Base-by-base conservation (phyloP, 805 yeast genomes). In the Cyberlindnera saturnus region DNA sequence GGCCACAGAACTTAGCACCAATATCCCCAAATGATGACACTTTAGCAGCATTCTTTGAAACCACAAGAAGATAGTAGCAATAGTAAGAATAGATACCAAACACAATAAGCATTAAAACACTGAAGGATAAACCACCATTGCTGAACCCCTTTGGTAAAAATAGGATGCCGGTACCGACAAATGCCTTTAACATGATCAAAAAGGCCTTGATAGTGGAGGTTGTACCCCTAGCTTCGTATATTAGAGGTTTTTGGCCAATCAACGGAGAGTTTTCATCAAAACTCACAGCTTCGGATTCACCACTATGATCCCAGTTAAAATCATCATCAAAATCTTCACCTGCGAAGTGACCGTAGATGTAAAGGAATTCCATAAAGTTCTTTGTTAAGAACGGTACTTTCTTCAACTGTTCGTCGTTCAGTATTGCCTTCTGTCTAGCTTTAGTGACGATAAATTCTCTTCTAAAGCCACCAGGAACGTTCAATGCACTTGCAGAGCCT, bases 391-490 rank as follows among this genome's bases (percentile, higher is more conserved):
- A 71, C 9, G 79, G 74, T 3, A 69, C 65, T 37, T 63, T 52
- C 6, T 62, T 62, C 34, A 60, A 40, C 16, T 59, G 60, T 34
- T 57, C 61, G 19, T 55, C 55, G 26, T 52, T 48, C 16, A 51
- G 28, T 4, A 50, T 44, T 11, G 54, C 51, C n/a, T 42, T 39
- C 38, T 51, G 49, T 32, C 53, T 40, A 6, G 62, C 59, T 42
- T 68, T 66, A 32, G 67, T 67, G 3, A 74, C 61, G 26, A 85
- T 64, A 52, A 73, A 85, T 45, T 82, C 86, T 53, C 95, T 69
- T 61, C 95, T 71, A 61, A 86, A 86, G 0, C 93, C 95, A 41
- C 93, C 93, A 0, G 95, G 95, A 10, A 85, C 81, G 49, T 83
- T 79, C 35, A 86, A 60, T 1, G 79, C 79, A 42, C 86, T 75